Percentiles rank a stretch among this genome's conserved stretches.
phyloP scores from a whole-genome alignment of 2,329 filamentous ascomycete species.

The Tolypocladium tropicale region DNA sequence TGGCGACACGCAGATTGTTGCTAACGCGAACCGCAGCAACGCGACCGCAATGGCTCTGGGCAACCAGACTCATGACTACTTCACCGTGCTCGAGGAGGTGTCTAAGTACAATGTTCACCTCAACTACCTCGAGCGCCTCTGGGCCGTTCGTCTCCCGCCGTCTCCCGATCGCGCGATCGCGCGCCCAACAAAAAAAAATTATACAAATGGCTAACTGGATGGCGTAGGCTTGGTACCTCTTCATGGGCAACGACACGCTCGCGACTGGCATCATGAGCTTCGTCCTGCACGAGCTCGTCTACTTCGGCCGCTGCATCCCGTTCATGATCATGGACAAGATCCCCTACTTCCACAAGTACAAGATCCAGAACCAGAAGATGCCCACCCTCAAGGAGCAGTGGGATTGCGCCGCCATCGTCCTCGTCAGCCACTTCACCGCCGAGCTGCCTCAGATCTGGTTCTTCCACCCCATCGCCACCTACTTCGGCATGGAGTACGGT shows the following conservation, averaged over 20 bases:
- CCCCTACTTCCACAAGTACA: conserved; percentile 83
- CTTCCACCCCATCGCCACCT: conserved; percentile 94
- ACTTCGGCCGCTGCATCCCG: conserved; percentile 84
- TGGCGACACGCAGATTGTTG: conserved; percentile 6
- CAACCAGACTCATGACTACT: conserved; percentile 40
- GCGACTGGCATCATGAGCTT: conserved; percentile 98
- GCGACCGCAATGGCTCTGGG: conserved; percentile 34
- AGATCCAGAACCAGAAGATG: conserved; percentile 84
- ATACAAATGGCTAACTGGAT: neutral
- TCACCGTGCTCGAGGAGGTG: conserved; percentile 51
- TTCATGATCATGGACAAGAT: conserved; percentile 90
- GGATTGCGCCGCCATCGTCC: conserved; percentile 85
- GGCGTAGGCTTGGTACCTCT: conserved; percentile 75
- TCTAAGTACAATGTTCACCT: conserved; percentile 73
- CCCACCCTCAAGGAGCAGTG: conserved; percentile 91
- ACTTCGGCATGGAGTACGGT: conserved; percentile 75
- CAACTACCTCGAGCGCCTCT: conserved; percentile 77
- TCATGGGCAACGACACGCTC: conserved; percentile 94
- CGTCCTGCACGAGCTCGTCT: conserved; percentile 84
- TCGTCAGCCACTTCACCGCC: conserved; percentile 93
- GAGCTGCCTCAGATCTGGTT: conserved; percentile 98
- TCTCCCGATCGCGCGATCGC: neutral
- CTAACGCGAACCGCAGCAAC: conserved; percentile 29
- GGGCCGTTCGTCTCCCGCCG: conserved; percentile 52
- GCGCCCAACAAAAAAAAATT: neutral